Percentiles rank a stretch among this genome's conserved stretches.
Conservation (phyloP, 805 yeast genomes). For the Naumovozyma castellii region DNA sequence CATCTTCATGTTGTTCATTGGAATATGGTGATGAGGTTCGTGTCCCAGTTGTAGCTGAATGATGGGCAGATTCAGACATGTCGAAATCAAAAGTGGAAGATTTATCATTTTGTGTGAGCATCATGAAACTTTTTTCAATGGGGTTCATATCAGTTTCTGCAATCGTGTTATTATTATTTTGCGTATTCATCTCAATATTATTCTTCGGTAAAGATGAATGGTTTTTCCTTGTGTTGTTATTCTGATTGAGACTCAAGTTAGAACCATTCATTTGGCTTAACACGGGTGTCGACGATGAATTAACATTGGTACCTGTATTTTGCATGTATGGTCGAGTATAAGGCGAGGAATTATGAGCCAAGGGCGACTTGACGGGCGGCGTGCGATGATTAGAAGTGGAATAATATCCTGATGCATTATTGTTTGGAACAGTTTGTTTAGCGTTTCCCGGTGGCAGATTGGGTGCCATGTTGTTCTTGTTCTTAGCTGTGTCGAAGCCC, state of each 20-base stretch:
- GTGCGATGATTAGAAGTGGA: neutral
- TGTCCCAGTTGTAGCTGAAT: neutral
- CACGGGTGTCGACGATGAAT: neutral
- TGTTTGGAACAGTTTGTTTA: neutral
- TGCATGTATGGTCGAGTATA: neutral
- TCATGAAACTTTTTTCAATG: constrained; percentile 26
- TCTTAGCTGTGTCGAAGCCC: constrained; percentile 43
- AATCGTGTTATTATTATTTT: constrained; percentile 1
- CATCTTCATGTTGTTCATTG: neutral
- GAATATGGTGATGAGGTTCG: neutral
- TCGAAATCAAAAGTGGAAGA: neutral
- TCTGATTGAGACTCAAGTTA: neutral
- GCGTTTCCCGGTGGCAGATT: too few species aligned
- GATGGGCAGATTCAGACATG: neutral
- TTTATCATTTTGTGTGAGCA: constrained; percentile 22
- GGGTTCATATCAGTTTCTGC: constrained; percentile 16
- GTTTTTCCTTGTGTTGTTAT: too few species aligned
- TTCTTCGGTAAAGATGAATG: too few species aligned
- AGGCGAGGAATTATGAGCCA: neutral
- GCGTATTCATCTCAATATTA: too few species aligned
- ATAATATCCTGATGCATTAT: too few species aligned
- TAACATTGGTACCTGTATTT: neutral
- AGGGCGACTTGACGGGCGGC: neutral
- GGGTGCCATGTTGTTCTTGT: too few species aligned
- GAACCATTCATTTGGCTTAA: neutral